phyloP scores from a whole-genome alignment of 306 rosid genomes.

The Sicyos baderoa region DNA sequence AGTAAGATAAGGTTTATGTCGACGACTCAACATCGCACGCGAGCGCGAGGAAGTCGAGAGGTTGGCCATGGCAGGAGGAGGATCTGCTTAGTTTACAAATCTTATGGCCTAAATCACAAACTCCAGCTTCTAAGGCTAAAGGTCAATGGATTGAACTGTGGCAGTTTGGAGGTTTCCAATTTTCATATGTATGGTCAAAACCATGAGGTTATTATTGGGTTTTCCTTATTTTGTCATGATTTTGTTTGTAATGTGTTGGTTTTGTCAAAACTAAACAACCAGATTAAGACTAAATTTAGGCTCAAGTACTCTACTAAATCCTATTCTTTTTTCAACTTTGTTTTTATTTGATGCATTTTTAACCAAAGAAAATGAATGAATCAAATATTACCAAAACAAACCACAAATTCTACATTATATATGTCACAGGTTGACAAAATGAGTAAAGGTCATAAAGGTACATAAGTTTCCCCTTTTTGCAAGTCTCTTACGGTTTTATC shows the following conservation, averaged over 20 bases:
- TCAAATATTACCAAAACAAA: not conserved
- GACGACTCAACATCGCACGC: not conserved
- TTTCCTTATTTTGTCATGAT: not conserved
- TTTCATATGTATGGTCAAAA: conserved; percentile 1
- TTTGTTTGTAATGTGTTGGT: not conserved
- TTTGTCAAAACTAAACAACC: not conserved
- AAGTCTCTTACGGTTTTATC: not conserved
- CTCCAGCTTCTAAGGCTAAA: not conserved
- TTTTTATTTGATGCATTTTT: not conserved
- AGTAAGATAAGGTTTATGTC: not conserved
- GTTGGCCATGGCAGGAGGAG: conserved; percentile 9
- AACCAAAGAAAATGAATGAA: not conserved
- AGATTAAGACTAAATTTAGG: not conserved
- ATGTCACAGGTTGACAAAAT: not conserved
- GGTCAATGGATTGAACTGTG: too few relatives aligned
- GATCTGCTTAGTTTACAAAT: conserved; percentile 6
- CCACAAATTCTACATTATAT: not conserved
- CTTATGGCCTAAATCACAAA: conserved; percentile 2
- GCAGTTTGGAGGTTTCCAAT: not conserved
- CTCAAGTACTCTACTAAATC: not conserved
- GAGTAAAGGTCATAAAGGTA: conserved; percentile 8
- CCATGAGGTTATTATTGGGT: conserved; percentile 3
- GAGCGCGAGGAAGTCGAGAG: not conserved
- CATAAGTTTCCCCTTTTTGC: not conserved
- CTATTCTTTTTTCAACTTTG: not conserved